phyloP scores from a whole-genome alignment of 805 yeast genomes.

The Yarrowia bubula region DNA sequence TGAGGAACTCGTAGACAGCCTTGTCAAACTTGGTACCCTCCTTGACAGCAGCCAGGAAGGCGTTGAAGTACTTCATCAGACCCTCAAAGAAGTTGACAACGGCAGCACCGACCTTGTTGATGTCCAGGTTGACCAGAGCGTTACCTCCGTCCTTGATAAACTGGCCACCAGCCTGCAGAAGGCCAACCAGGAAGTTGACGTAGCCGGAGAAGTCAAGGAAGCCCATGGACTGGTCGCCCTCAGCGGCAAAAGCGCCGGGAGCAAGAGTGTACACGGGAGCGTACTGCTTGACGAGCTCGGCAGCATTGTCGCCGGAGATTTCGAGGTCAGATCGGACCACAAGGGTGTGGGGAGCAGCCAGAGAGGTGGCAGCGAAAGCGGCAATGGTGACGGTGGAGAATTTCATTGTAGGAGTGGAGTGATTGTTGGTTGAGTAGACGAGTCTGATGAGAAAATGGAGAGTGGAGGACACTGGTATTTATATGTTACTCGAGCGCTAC shows the following conservation, averaged over 20 bases:
- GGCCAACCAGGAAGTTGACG: slow-evolving; percentile 21
- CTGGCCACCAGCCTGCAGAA: slow-evolving; percentile 21
- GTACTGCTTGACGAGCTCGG: slow-evolving; percentile 19
- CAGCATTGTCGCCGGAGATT: slow-evolving; percentile 15
- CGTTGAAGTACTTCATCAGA: slow-evolving; percentile 21
- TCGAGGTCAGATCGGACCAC: neutral
- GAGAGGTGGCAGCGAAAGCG: neutral
- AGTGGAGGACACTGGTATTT: neutral
- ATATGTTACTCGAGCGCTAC: neutral
- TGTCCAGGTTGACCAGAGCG: slow-evolving; percentile 15
- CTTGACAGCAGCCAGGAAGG: slow-evolving; percentile 22
- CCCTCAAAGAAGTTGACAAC: slow-evolving; percentile 23
- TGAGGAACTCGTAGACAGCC: slow-evolving; percentile 18
- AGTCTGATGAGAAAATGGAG: neutral
- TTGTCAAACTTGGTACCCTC: slow-evolving; percentile 22
- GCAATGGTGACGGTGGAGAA: slow-evolving; percentile 3
- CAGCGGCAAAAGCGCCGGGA: slow-evolving; percentile 2
- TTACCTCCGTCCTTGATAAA: slow-evolving; percentile 18
- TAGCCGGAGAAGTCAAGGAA: slow-evolving; percentile 23
- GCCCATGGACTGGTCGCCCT: neutral
- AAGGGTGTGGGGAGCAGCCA: slow-evolving; percentile 15
- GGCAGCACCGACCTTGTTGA: slow-evolving; percentile 11
- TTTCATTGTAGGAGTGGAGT: neutral
- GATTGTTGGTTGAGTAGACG: neutral
- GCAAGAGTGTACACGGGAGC: slow-evolving; percentile 18